These are phyloP conservation scores for Atkinsonella hypoxylon DNA, from an alignment of 2,329 filamentous ascomycete species.

Conservation along the genomic window DNA sequence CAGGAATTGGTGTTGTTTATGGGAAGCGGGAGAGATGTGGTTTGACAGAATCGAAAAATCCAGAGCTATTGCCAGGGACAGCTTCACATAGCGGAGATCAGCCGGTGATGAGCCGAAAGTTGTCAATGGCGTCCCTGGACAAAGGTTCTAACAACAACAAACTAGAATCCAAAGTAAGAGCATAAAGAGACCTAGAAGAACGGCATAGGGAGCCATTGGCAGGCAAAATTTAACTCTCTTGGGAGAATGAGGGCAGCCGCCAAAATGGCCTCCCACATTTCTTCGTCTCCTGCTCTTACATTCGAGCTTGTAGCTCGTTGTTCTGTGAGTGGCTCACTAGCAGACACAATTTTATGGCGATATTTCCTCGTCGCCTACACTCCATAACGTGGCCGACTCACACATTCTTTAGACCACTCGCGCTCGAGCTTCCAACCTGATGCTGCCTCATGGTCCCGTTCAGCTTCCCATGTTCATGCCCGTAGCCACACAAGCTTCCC, in stretches of 20 bases:
- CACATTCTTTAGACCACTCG: constrained; percentile 61
- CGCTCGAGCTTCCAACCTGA: constrained; percentile 78
- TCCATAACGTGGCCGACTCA: not conserved
- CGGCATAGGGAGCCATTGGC: not conserved
- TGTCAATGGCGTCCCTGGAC: not conserved
- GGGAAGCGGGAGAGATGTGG: constrained; percentile 3
- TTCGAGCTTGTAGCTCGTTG: constrained; percentile 71
- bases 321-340: constrained; percentile 46
- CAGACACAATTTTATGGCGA: not conserved
- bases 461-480: constrained; percentile 96
- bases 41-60: constrained; percentile 17
- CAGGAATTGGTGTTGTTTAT: constrained; percentile 8
- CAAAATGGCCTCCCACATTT: constrained; percentile 39
- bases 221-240: not conserved
- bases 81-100: constrained; percentile 8
- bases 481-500: constrained; percentile 88
- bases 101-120: constrained; percentile 21
- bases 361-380: not conserved
- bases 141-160: not conserved
- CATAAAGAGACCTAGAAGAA: not conserved
- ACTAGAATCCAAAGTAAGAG: constrained; percentile 6
- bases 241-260: constrained; percentile 19
- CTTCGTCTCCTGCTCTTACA: constrained; percentile 54
- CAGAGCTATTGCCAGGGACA: constrained; percentile 2
- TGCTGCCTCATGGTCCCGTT: constrained; percentile 83